A percentile compares a stretch with the other conserved stretches of the same genome.
Evolutionary conservation across 148 eudicot genomes (phyloP).

Genomic region (Amaranthus cruentus): DNA sequence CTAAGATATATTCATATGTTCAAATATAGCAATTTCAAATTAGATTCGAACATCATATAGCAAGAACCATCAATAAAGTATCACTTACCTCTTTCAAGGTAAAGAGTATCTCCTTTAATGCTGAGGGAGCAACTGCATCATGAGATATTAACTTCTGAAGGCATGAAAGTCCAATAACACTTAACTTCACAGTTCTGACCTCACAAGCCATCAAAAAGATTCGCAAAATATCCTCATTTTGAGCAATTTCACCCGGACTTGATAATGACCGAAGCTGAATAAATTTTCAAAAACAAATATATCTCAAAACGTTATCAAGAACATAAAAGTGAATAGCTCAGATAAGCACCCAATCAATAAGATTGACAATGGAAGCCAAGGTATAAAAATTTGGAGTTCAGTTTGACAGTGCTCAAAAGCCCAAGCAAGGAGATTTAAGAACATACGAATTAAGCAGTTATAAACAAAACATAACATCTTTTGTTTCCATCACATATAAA

Average conservation of each 20-base stretch:
- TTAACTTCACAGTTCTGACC: slow-evolving; percentile 72
- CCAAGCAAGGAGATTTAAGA: neutral
- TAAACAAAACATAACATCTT: neutral
- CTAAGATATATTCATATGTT: neutral
- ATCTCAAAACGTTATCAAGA: neutral
- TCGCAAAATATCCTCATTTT: slow-evolving; percentile 82
- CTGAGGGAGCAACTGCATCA: slow-evolving; percentile 86
- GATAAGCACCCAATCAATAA: neutral
- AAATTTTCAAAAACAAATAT: neutral
- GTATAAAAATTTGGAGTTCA: neutral
- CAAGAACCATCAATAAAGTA: slow-evolving; percentile 1
- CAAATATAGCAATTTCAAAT: neutral
- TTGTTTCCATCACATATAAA: slow-evolving; percentile 1
- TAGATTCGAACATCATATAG: neutral
- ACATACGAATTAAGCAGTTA: neutral
- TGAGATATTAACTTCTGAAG: slow-evolving; percentile 95
- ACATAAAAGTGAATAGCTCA: neutral
- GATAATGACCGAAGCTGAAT: slow-evolving; percentile 92
- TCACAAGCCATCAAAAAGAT: slow-evolving; percentile 99
- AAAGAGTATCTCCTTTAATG: slow-evolving; percentile 76
- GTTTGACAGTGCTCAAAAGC: neutral
- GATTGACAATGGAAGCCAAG: neutral
- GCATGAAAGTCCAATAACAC: slow-evolving; percentile 94
- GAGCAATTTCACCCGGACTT: slow-evolving; percentile 85
- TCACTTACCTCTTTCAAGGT: slow-evolving; percentile 73